phyloP scores from a whole-genome alignment of 768 basidiomycete species.

The Pisolithus sp. region DNA sequence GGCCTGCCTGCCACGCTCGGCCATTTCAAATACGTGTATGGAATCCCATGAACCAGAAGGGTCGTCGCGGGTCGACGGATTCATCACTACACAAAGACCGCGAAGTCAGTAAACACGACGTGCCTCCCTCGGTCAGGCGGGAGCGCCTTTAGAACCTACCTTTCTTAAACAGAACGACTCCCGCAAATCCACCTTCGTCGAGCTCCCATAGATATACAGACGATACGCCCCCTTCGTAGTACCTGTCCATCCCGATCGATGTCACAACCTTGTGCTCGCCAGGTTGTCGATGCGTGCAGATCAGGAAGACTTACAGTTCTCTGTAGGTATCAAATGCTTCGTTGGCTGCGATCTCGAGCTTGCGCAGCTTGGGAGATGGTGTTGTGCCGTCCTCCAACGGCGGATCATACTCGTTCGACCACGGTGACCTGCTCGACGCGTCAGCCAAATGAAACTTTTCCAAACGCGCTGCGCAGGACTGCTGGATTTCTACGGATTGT shows the following conservation, averaged over 20 bases:
- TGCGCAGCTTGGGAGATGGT: constrained; percentile 78
- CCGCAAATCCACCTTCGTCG: constrained; percentile 94
- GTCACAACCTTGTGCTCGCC: not conserved
- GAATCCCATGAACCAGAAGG: constrained; percentile 95
- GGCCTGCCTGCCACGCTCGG: constrained; percentile 86
- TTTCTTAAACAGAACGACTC: constrained; percentile 95
- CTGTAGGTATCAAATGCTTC: constrained; percentile 97
- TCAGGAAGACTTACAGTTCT: constrained; percentile 62
- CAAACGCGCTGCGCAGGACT: too few relatives aligned
- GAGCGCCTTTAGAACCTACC: constrained; percentile 37
- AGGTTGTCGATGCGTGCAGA: not conserved
- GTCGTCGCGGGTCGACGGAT: constrained; percentile 46
- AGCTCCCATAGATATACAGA: constrained; percentile 98
- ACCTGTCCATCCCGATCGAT: constrained; percentile 40
- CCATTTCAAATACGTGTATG: constrained; percentile 93
- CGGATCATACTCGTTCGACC: constrained; percentile 96
- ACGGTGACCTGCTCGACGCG: constrained; percentile 69
- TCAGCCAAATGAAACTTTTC: constrained; percentile 7
- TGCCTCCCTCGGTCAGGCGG: not conserved
- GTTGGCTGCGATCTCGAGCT: constrained; percentile 89
- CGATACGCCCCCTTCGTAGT: constrained; percentile 97
- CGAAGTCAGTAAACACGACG: constrained; percentile 3
- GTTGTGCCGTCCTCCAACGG: constrained; percentile 83
- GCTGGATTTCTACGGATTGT: too few relatives aligned
- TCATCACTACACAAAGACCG: constrained; percentile 46